These are phyloP conservation scores for Metarhizium humberi DNA, from an alignment of 2,329 filamentous ascomycete genomes.

Conservation along the genomic window DNA sequence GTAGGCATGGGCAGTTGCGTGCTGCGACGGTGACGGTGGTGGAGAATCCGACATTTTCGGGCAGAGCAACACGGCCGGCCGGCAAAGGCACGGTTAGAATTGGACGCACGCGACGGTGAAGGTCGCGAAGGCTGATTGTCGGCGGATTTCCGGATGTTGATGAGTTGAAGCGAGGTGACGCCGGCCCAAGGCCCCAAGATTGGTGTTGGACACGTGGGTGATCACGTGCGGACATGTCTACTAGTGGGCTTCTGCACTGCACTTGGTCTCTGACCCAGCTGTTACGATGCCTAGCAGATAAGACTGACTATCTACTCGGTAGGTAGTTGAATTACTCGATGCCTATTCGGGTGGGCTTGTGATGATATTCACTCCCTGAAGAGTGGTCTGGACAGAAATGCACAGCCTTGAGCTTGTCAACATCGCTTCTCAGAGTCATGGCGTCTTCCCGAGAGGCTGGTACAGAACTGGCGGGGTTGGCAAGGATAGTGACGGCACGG, in stretches of 20 bases:
- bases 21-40: conserved; percentile 13
- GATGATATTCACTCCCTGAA: neutral
- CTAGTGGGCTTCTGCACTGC: neutral
- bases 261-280: neutral
- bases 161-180: conserved; percentile 29
- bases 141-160: conserved; percentile 30
- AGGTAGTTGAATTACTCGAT: too few relatives aligned
- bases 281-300: neutral
- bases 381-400: too few relatives aligned
- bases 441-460: too few relatives aligned
- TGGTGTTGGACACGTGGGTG: neutral
- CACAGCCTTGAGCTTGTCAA: too few relatives aligned
- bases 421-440: neutral
- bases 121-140: conserved; percentile 32
- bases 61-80: neutral
- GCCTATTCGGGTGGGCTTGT: neutral
- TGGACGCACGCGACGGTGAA: conserved; percentile 6
- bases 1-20: conserved; percentile 29
- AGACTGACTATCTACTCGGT: too few relatives aligned
- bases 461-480: too few relatives aligned
- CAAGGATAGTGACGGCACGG: too few relatives aligned
- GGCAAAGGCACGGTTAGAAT: neutral
- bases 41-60: conserved; percentile 17
- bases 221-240: neutral
- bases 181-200: conserved; percentile 10